Base-by-base conservation (phyloP, 768 basidiomycete genomes). In the Suillus ampliporus region DNA sequence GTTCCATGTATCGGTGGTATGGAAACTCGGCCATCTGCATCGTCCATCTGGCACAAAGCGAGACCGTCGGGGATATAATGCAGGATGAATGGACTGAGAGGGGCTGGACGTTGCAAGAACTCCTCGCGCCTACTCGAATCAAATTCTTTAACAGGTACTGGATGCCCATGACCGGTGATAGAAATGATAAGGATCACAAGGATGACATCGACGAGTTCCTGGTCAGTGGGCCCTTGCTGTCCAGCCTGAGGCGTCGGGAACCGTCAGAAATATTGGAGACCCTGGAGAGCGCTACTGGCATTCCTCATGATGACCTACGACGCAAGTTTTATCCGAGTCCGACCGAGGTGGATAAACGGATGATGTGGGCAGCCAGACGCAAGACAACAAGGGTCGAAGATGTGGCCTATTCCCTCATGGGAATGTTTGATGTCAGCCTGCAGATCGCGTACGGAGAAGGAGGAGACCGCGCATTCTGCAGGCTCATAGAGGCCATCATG, bases 381-480 rank as follows among this genome's bases (percentile, higher is more conserved):
- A 66, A 50, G 26, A 69, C 68, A 35, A 66, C 65, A 31, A 47
- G 65, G 23, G 51, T 44, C n/a, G 67, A 68, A 56, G 68, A 69
- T 48, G 53, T 41, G 35, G 65, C 67, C 15, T 69, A 68, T 44
- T 66, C 63, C 6, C 41, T 69, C 17, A 52, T 69, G 54, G 67
- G 62, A 6, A 41, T 69, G 7, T 64, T 69, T 47, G 57, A 61
- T 26, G 64, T 65, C 28, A 53, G 53, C 41, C 34, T 69, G 23
- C 50, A 61, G 13, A 61, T 68, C 31, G 54, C 52, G 6, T 69
- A 69, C 48, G 68, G 68, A 28, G 67, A 64, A 46, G 68, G 68
- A 15, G 47, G 28, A 50, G 60, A 64, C 17, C 51, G 48, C 13
- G 63, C 63, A 17, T 64, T 64, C 38, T 61, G 35, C 34, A 62